Percentiles rank a stretch among this genome's conserved stretches.
Evolutionary conservation across 2,329 filamentous ascomycete species (phyloP).

Genomic region (Fusarium armeniacum): DNA sequence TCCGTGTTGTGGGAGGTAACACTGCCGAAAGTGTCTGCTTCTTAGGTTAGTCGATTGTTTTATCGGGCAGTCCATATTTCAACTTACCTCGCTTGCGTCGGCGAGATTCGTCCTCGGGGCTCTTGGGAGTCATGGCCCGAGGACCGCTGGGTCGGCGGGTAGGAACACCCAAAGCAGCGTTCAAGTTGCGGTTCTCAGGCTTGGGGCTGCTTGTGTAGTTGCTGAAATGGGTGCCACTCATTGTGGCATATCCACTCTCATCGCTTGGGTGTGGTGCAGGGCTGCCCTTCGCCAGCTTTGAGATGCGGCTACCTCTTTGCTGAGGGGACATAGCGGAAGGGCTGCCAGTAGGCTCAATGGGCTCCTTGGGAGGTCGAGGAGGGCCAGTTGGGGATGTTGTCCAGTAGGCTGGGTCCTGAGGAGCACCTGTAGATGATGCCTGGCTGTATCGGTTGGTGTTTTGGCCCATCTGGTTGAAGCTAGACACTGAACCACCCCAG

Average conservation of each 20-base stretch:
- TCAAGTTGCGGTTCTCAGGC: conserved; percentile 70
- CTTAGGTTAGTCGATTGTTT: conserved; percentile 20
- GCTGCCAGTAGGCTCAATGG: conserved; percentile 62
- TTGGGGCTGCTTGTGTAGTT: conserved; percentile 68
- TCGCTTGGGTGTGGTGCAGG: conserved; percentile 70
- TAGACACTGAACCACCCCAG: conserved; percentile 73
- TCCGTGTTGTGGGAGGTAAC: conserved; percentile 55
- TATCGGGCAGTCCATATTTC: background rate
- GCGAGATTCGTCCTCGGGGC: conserved; percentile 62
- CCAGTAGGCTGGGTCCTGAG: conserved; percentile 60
- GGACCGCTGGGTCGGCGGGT: conserved; percentile 69
- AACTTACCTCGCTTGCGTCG: conserved; percentile 70
- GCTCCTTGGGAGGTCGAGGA: conserved; percentile 74
- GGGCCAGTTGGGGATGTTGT: conserved; percentile 62
- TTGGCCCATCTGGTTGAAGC: conserved; percentile 66
- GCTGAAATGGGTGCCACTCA: conserved; percentile 62
- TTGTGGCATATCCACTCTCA: conserved; percentile 67
- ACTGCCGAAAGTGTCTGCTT: conserved; percentile 56
- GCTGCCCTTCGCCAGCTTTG: conserved; percentile 67
- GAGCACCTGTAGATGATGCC: conserved; percentile 54
- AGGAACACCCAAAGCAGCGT: conserved; percentile 66
- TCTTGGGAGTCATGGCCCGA: conserved; percentile 72
- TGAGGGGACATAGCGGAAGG: conserved; percentile 59
- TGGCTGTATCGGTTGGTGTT: conserved; percentile 65
- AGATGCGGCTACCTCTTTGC: conserved; percentile 62